phyloP scores from a whole-genome alignment of 306 rosid genomes.

The Pueraria montana region DNA sequence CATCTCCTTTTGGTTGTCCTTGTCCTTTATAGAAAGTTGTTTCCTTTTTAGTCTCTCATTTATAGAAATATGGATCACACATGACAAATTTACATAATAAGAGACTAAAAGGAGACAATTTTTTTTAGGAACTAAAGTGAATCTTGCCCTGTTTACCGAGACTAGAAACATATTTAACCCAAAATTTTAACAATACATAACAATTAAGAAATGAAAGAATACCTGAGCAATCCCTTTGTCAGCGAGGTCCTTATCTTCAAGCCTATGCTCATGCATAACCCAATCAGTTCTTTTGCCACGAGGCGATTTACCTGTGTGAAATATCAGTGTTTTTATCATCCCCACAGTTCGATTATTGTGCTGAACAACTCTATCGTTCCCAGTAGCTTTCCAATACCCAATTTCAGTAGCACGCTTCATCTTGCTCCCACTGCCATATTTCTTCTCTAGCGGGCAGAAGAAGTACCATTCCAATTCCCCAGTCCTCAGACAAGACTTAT shows the following conservation, averaged over 20 bases:
- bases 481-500: constrained; percentile 52
- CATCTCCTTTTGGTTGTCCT: too few species aligned
- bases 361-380: constrained; percentile 61
- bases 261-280: constrained; percentile 53
- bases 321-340: constrained; percentile 43
- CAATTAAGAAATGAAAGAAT: background rate
- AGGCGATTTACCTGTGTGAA: constrained; percentile 44
- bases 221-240: constrained; percentile 47
- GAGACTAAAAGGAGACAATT: background rate
- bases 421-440: constrained; percentile 69
- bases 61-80: too few species aligned
- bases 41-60: too few species aligned
- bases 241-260: constrained; percentile 48
- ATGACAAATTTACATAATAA: background rate
- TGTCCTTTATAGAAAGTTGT: too few species aligned
- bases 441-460: constrained; percentile 69
- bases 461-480: constrained; percentile 83
- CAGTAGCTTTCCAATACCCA: constrained; percentile 88
- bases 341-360: constrained; percentile 43
- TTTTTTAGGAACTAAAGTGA: background rate
- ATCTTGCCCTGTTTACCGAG: too few species aligned
- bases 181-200: background rate
- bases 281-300: constrained; percentile 40
- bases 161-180: too few species aligned
- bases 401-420: constrained; percentile 63